A percentile compares a stretch with the other conserved stretches of the same genome.
Evolutionary conservation across 164 flowering plant species (phyloP).

Genomic region (Vitis riparia): DNA sequence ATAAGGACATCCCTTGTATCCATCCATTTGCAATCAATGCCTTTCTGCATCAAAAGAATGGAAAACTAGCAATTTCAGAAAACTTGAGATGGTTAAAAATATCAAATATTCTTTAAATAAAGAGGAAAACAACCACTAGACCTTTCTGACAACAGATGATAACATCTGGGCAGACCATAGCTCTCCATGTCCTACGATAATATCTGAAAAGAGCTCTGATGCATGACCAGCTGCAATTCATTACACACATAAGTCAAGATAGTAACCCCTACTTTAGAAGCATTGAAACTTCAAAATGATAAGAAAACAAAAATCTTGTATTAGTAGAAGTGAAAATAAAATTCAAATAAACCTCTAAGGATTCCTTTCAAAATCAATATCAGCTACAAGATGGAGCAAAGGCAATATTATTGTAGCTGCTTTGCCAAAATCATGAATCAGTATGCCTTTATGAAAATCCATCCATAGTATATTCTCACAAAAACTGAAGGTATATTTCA

Average conservation of each 20-base stretch:
- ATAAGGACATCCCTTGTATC: conserved; percentile 93
- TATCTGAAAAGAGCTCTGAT: conserved; percentile 91
- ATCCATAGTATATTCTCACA: neutral
- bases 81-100: conserved; percentile 3
- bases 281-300: neutral
- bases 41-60: conserved; percentile 47
- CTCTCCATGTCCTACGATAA: conserved; percentile 97
- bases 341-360: neutral
- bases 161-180: conserved; percentile 94
- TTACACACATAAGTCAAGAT: conserved; percentile 10
- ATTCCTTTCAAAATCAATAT: neutral
- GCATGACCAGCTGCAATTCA: conserved; percentile 91
- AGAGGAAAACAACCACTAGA: conserved; percentile 14
- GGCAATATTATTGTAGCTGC: neutral
- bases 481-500: too few relatives aligned
- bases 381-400: neutral
- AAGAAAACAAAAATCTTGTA: neutral
- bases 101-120: neutral
- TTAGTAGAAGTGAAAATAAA: neutral
- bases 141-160: conserved; percentile 71
- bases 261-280: neutral
- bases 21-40: conserved; percentile 84
- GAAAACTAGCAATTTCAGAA: neutral
- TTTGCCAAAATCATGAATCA: neutral
- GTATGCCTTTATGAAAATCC: too few relatives aligned